Evolutionary conservation across 345 rosid species (phyloP), one percentile per base, ranked within the genome.

Genomic region (Conringia planisiliqua): DNA sequence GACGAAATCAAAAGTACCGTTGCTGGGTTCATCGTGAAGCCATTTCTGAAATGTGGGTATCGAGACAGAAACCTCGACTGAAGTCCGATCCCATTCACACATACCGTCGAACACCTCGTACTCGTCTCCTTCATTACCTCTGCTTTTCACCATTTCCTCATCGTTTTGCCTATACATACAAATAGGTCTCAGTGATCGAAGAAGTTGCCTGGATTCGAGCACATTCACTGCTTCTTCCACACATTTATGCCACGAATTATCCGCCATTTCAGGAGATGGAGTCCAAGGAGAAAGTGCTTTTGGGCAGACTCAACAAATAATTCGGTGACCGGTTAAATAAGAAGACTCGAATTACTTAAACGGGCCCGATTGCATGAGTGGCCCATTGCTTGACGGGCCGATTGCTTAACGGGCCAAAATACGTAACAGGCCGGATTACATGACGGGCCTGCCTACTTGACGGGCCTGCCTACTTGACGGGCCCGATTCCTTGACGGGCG

Each of bases 171-270:
- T 65, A 40, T 85, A 62, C 56, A 89, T 68, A 73, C 73, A 75
- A 75, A 95, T 89, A 79, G 99, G 97, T 68, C 97, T 84, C 35
- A 90, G 74, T 57, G 96, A 92, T 24, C 97, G 89, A 79, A 94
- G 85, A 51, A 90, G 74, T 57, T 92, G 86, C 46, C 83, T 46
- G 2, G 93, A 82, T 29, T 86, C 77, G 20, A 95, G 97, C 88
- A 73, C 87, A 18, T 72, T 58, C 64, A 94, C 85, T 33, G 99
- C 90, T 65, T 87, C 86, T 43, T 82, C 89, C 0, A 95, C 93
- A 89, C 92, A 85, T 32, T 38, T 8, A 63, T 87, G 86, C 99
- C 99, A 95, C 35, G 80, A 82, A 64, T 74, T 61, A 68, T 29
- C 77, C 87, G 17, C 75, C 77, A 65, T 78, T 50, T 4, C 22